Percentiles rank a stretch among this genome's conserved stretches.
phyloP scores from a whole-genome alignment of 1,284 basidiomycete species.

The Schizophyllum commune region DNA sequence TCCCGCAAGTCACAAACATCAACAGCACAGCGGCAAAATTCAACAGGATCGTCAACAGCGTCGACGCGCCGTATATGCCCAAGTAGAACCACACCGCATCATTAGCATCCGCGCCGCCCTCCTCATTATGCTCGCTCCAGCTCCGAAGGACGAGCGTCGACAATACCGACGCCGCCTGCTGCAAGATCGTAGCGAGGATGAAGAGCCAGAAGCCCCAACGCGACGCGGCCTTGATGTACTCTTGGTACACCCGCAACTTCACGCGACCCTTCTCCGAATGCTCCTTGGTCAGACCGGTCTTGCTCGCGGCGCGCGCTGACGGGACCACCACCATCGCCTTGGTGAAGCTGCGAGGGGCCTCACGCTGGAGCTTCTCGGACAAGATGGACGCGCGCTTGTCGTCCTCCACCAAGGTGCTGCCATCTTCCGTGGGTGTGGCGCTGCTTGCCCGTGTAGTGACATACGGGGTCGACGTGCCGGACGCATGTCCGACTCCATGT shows the following conservation, averaged over 20 bases:
- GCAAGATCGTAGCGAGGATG: slow-evolving; percentile 46
- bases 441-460: slow-evolving; percentile 23
- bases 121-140: slow-evolving; percentile 77
- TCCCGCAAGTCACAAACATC: slow-evolving; percentile 74
- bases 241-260: slow-evolving; percentile 68
- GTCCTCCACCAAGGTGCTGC: slow-evolving; percentile 17
- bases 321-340: slow-evolving; percentile 38
- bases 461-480: slow-evolving; percentile 53
- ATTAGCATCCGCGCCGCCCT: slow-evolving; percentile 40
- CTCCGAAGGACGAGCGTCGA: slow-evolving; percentile 68
- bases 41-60: slow-evolving; percentile 42
- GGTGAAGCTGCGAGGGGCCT: slow-evolving; percentile 27
- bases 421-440: slow-evolving; percentile 29
- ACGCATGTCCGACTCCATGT: slow-evolving; percentile 38
- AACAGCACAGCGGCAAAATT: slow-evolving; percentile 50
- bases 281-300: slow-evolving; percentile 58
- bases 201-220: slow-evolving; percentile 65
- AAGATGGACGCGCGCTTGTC: slow-evolving; percentile 10
- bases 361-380: slow-evolving; percentile 34
- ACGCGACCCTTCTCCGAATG: slow-evolving; percentile 80
- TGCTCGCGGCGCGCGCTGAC: slow-evolving; percentile 28
- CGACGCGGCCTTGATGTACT: slow-evolving; percentile 79
- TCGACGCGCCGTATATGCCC: slow-evolving; percentile 55
- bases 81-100: slow-evolving; percentile 52
- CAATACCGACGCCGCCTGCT: slow-evolving; percentile 47